These are phyloP conservation scores for Alnus rubra DNA, from an alignment of 306 rosid genomes.

Conservation along the genomic window DNA sequence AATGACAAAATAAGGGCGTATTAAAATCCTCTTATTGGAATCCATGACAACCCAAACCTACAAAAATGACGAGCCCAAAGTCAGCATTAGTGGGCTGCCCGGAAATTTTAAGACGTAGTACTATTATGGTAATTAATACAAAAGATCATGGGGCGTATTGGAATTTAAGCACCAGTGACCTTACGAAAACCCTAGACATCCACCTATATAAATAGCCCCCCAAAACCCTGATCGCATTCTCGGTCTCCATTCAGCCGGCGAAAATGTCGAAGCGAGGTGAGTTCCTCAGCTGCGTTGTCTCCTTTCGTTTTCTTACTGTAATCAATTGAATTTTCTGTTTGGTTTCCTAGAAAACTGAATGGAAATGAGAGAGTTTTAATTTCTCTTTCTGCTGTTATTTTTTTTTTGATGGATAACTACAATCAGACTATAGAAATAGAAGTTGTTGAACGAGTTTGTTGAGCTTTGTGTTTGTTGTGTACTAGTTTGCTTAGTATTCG, in stretches of 20 bases:
- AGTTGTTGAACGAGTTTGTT: neutral
- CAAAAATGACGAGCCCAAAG: neutral
- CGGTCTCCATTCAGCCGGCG: conserved; percentile 23
- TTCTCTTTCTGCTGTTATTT: neutral
- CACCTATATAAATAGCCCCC: conserved; percentile 10
- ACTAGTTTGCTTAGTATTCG: neutral
- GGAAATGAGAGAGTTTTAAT: neutral
- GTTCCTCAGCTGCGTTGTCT: neutral
- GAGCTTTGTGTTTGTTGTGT: neutral
- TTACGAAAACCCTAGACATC: conserved; percentile 46
- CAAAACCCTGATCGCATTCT: conserved; percentile 22
- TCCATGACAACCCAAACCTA: neutral
- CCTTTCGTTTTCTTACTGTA: neutral
- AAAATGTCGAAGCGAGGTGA: conserved; percentile 68
- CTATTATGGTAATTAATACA: neutral
- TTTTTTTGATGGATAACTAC: neutral
- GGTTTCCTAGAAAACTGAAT: conserved; percentile 1
- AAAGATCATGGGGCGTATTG: neutral
- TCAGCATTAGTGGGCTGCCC: neutral
- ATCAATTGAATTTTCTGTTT: neutral
- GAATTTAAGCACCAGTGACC: neutral
- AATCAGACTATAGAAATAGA: neutral
- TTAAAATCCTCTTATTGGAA: no score
- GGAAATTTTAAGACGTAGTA: neutral
- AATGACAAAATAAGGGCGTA: no score